A percentile compares a stretch with the other conserved stretches of the same genome.
Conservation (phyloP, 768 basidiomycete species). For the Holtermanniella nyarrowii region DNA sequence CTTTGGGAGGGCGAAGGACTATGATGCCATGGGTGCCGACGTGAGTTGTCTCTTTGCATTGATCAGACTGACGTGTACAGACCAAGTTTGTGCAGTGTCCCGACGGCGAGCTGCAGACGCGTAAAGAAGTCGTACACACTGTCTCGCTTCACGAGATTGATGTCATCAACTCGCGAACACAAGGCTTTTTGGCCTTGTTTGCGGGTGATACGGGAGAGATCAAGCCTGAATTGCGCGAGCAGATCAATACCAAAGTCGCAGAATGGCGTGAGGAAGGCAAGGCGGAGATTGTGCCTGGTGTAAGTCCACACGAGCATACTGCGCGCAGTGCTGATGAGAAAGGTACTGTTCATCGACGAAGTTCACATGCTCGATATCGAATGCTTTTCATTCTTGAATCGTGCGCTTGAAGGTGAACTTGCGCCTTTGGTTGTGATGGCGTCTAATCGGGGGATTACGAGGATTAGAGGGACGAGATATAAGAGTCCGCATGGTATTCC, state of each 20-base stretch:
- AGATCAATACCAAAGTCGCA: conserved; percentile 91
- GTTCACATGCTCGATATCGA: conserved; percentile 99
- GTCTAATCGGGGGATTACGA: conserved; percentile 86
- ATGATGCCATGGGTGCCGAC: conserved; percentile 98
- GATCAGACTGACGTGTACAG: conserved; percentile 43
- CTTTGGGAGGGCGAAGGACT: conserved; percentile 93
- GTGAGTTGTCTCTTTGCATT: conserved; percentile 53
- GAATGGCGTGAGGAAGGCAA: conserved; percentile 99
- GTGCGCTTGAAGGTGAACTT: conserved; percentile 85
- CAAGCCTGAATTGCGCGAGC: conserved; percentile 88
- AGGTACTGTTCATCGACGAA: conserved; percentile 98
- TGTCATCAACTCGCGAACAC: conserved; percentile 96
- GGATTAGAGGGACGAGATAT: conserved; percentile 91
- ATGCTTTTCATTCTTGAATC: conserved; percentile 96
- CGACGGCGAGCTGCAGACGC: conserved; percentile 93
- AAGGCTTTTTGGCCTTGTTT: conserved; percentile 87
- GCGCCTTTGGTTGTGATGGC: conserved; percentile 98
- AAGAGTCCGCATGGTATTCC: conserved; percentile 91
- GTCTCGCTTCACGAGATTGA: conserved; percentile 98
- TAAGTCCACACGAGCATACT: conserved; percentile 43
- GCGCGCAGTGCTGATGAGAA: conserved; percentile 1
- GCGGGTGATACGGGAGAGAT: conserved; percentile 95
- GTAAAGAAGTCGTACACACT: conserved; percentile 93
- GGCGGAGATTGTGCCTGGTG: conserved; percentile 92
- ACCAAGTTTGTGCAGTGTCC: conserved; percentile 98